A percentile compares a stretch with the other conserved stretches of the same genome.
Conservation (phyloP, 371 early-diverging fungal species). For the Choanephora cucurbitarum region DNA sequence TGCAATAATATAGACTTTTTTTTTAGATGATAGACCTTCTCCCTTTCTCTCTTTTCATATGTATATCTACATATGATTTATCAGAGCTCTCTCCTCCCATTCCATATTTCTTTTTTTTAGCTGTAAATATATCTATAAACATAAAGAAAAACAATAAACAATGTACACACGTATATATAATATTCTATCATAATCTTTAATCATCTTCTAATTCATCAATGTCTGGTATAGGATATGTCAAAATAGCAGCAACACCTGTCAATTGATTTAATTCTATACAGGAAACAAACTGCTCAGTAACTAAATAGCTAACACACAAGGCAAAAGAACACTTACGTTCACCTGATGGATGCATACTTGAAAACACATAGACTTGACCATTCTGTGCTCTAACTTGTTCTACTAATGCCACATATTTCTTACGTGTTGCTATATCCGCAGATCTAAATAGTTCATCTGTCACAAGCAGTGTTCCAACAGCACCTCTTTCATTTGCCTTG, state of each 20-base stretch:
- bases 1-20: constrained; percentile 8
- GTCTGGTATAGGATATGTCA: constrained; percentile 79
- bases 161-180: constrained; percentile 7
- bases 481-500: constrained; percentile 84
- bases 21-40: no score
- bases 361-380: constrained; percentile 87
- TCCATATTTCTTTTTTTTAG: neutral
- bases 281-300: neutral
- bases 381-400: constrained; percentile 77
- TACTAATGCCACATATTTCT: constrained; percentile 84
- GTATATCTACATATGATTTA: no score
- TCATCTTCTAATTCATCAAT: constrained; percentile 63
- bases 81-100: no score
- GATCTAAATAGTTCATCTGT: constrained; percentile 92
- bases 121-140: neutral
- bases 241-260: constrained; percentile 93
- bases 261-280: constrained; percentile 80
- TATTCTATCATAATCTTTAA: constrained; percentile 19
- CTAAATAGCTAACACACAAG: no score
- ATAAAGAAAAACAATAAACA: constrained; percentile 4
- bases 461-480: constrained; percentile 84
- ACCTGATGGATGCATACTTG: constrained; percentile 90
- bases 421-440: constrained; percentile 80
- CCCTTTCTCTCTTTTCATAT: neutral
- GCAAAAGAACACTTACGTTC: constrained; percentile 72